Percentiles rank a stretch among this genome's conserved stretches.
Conservation (phyloP, 371 early-diverging fungal species). For the Mucor sp. region DNA sequence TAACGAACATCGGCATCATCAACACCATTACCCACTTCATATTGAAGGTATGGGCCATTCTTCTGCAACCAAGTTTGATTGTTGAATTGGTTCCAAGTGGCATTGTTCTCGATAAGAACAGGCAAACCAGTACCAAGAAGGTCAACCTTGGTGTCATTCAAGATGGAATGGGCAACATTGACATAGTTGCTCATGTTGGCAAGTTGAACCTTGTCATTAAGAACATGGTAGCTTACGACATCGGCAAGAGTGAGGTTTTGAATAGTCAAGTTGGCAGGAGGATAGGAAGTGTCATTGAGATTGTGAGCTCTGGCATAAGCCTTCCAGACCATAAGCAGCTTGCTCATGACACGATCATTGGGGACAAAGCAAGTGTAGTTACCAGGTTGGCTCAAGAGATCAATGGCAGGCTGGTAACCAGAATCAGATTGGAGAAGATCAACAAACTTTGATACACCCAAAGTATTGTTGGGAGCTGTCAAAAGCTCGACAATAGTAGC, state of each 20-base stretch:
- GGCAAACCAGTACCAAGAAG: constrained; percentile 26
- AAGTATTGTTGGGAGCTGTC: constrained; percentile 27
- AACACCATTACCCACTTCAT: constrained; percentile 34
- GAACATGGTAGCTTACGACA: constrained; percentile 37
- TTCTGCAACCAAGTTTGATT: constrained; percentile 15
- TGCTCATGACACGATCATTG: constrained; percentile 17
- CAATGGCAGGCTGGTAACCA: constrained; percentile 31
- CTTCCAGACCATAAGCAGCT: background rate
- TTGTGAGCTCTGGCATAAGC: background rate
- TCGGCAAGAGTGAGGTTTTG: constrained; percentile 26
- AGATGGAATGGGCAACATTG: constrained; percentile 23
- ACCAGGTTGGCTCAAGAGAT: constrained; percentile 29
- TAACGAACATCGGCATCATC: constrained; percentile 17
- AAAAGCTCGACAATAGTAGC: constrained; percentile 29
- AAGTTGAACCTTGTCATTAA: constrained; percentile 26
- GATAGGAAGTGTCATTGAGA: constrained; percentile 4
- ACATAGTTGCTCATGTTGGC: constrained; percentile 13
- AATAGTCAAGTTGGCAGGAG: constrained; percentile 19
- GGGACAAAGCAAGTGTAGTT: constrained; percentile 40
- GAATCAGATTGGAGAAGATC: constrained; percentile 28
- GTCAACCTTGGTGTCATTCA: constrained; percentile 28
- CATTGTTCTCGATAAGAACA: constrained; percentile 29
- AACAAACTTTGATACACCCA: constrained; percentile 28
- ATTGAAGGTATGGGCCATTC: constrained; percentile 10
- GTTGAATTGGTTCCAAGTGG: constrained; percentile 8